These are phyloP conservation scores for Pleurotus djamor DNA, from an alignment of 768 basidiomycete species.

Conservation along the genomic window DNA sequence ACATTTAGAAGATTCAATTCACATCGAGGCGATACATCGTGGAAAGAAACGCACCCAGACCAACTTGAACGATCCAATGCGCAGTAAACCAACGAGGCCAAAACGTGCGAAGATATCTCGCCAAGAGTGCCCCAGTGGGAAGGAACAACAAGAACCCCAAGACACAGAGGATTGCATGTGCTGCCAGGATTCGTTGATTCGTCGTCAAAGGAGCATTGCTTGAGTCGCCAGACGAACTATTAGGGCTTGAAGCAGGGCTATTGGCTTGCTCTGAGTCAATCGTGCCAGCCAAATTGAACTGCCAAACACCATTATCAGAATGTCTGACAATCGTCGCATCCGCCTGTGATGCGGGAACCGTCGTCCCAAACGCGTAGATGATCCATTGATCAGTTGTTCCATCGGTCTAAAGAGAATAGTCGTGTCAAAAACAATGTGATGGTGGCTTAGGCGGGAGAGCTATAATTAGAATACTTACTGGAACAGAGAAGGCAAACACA, in stretches of 20 bases:
- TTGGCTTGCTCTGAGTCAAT: conserved; percentile 10
- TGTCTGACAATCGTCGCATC: conserved; percentile 50
- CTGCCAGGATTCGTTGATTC: conserved; percentile 49
- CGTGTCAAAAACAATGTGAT: background rate
- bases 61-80: conserved; percentile 51
- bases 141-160: conserved; percentile 53
- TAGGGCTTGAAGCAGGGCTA: conserved; percentile 14
- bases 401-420: conserved; percentile 31
- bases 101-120: conserved; percentile 52
- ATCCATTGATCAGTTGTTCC: conserved; percentile 36
- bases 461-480: conserved; percentile 28
- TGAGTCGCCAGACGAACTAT: conserved; percentile 11
- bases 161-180: conserved; percentile 50
- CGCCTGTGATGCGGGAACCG: conserved; percentile 42
- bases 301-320: conserved; percentile 33
- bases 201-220: conserved; percentile 36
- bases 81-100: conserved; percentile 48
- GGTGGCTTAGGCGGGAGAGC: background rate
- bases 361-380: conserved; percentile 59
- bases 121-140: conserved; percentile 50
- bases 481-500: conserved; percentile 48
- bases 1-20: too few relatives aligned
- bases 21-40: too few relatives aligned
- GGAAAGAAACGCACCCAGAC: conserved; percentile 31
- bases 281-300: conserved; percentile 44